Conservation (phyloP, 441 rosid species). For the Corymbia citriodora region DNA sequence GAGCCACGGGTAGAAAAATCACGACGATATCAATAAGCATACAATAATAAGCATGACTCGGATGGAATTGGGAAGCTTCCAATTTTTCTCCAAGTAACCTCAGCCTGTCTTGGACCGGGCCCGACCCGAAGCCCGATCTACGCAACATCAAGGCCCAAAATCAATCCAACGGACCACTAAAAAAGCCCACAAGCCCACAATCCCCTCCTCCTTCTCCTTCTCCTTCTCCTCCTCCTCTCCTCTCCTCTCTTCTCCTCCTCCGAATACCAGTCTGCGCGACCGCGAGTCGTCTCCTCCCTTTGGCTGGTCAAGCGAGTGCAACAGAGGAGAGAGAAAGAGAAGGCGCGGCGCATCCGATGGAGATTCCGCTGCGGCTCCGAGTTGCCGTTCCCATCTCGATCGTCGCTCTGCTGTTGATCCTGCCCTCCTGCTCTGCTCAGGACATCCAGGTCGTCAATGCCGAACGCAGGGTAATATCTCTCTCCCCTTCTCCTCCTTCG, state of each 20-base stretch:
- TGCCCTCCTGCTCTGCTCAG: slow-evolving; percentile 35
- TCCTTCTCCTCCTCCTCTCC: background rate
- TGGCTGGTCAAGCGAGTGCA: background rate
- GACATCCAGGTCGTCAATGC: slow-evolving; percentile 76
- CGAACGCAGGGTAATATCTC: slow-evolving; percentile 71
- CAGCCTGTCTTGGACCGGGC: background rate
- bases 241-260: background rate
- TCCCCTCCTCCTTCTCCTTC: background rate
- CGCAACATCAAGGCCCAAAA: background rate
- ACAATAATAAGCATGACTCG: background rate
- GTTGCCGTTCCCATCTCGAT: slow-evolving; percentile 25
- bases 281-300: background rate
- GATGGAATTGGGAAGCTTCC: background rate
- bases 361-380: slow-evolving; percentile 20
- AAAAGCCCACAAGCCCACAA: background rate
- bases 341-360: slow-evolving; percentile 28
- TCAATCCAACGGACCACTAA: background rate
- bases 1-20: background rate
- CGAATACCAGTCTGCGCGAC: background rate
- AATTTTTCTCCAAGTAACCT: background rate
- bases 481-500: background rate
- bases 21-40: background rate
- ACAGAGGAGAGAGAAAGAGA: background rate
- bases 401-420: slow-evolving; percentile 24
- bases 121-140: background rate